Evolutionary conservation across 345 rosid genomes (phyloP).

Genomic region (Brassica rapa): DNA sequence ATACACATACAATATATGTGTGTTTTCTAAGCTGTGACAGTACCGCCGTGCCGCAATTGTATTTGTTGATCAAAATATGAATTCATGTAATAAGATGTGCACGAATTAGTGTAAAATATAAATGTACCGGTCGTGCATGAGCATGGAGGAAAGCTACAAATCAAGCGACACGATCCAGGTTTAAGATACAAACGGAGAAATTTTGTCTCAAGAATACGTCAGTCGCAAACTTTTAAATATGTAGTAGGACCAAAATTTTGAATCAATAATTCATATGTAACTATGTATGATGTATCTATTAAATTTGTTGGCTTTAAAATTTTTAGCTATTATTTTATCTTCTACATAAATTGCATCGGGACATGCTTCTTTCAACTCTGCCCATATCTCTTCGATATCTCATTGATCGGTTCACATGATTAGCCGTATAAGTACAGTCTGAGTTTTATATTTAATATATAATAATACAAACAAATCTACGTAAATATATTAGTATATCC

Average conservation of each 20-base stretch:
- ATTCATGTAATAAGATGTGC: constrained; percentile 3
- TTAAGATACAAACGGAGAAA: constrained; percentile 31
- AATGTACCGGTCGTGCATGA: constrained; percentile 31
- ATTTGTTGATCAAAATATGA: background rate
- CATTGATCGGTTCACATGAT: background rate
- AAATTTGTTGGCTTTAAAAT: constrained; percentile 8
- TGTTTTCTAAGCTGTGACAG: background rate
- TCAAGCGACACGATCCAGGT: constrained; percentile 39
- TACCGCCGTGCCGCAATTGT: constrained; percentile 1
- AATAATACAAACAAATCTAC: background rate
- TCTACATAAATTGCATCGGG: background rate
- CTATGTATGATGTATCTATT: background rate
- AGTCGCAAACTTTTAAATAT: background rate
- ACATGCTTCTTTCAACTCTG: background rate
- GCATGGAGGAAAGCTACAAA: constrained; percentile 42
- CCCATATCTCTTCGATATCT: constrained; percentile 1
- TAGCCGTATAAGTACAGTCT: constrained; percentile 13
- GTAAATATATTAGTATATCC: constrained; percentile 11
- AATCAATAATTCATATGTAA: constrained; percentile 12
- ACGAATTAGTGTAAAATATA: constrained; percentile 16
- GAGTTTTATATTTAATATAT: background rate
- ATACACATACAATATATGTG: background rate
- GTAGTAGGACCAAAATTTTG: constrained; percentile 15
- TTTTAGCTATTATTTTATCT: constrained; percentile 14
- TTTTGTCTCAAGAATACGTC: constrained; percentile 34